These are phyloP conservation scores for Podaxis carcinomalis DNA, from an alignment of 768 basidiomycete genomes.

Conservation along the genomic window DNA sequence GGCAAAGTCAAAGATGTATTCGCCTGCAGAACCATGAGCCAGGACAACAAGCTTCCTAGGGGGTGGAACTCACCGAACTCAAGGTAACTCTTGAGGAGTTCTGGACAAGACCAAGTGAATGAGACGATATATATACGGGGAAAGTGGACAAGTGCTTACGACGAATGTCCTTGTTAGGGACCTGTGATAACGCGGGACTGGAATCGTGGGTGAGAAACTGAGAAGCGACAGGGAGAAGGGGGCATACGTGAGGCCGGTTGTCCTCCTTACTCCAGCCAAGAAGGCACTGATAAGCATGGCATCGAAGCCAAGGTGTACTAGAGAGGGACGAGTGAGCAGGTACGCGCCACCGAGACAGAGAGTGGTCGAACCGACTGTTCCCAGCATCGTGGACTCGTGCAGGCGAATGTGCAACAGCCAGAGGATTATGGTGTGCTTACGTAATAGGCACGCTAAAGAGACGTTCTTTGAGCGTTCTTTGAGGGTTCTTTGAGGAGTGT, in stretches of 20 bases:
- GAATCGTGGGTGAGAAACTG: neutral
- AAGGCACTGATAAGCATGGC: conserved; percentile 76
- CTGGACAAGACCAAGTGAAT: conserved; percentile 30
- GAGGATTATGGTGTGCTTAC: neutral
- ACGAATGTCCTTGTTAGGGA: conserved; percentile 86
- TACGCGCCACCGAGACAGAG: neutral
- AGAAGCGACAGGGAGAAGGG: neutral
- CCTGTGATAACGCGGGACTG: conserved; percentile 70
- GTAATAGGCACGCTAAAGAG: neutral
- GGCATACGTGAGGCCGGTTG: conserved; percentile 82
- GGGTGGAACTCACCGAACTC: conserved; percentile 57
- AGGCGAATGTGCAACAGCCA: neutral
- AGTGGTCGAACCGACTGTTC: conserved; percentile 44
- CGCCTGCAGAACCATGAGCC: conserved; percentile 44
- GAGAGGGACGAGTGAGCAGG: conserved; percentile 10
- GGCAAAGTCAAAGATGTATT: conserved; percentile 84
- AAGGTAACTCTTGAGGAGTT: conserved; percentile 71
- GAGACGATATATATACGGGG: neutral
- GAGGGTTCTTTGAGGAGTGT: neutral
- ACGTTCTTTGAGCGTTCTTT: neutral
- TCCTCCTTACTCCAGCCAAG: conserved; percentile 79
- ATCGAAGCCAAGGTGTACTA: conserved; percentile 70
- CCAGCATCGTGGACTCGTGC: conserved; percentile 42
- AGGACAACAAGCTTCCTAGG: neutral
- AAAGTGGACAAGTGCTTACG: conserved; percentile 45